Evolutionary conservation across 1,139 yeast genomes (phyloP).

Genomic region (Debaryomyces sp.): DNA sequence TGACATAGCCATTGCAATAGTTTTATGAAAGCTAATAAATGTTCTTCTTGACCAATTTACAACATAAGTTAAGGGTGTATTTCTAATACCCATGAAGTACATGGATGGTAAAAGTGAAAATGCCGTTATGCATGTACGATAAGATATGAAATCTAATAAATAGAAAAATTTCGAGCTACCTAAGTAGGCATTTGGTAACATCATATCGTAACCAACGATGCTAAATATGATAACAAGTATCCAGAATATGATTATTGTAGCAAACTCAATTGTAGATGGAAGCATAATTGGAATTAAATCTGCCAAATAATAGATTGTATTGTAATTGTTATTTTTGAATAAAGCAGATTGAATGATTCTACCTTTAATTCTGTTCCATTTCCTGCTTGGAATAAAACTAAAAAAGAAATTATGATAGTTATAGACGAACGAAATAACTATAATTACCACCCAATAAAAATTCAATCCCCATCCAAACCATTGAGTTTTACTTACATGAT

Average conservation of each 20-base stretch:
- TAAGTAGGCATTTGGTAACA: constrained; percentile 7
- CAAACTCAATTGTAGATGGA: constrained; percentile 6
- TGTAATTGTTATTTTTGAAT: background rate
- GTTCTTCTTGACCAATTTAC: constrained; percentile 1
- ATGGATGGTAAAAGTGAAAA: constrained; percentile 8
- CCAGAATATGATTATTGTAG: constrained; percentile 1
- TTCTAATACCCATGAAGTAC: constrained; percentile 9
- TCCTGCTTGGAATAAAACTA: background rate
- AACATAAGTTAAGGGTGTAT: constrained; percentile 6
- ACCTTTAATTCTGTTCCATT: background rate
- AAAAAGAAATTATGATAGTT: constrained; percentile 18
- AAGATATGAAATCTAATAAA: constrained; percentile 8
- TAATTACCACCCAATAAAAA: constrained; percentile 36
- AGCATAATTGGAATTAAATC: constrained; percentile 6
- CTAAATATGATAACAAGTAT: constrained; percentile 3
- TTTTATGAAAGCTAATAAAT: constrained; percentile 8
- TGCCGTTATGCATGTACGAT: constrained; percentile 7
- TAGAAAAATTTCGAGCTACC: background rate
- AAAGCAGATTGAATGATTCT: background rate
- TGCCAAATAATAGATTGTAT: constrained; percentile 4
- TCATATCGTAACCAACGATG: constrained; percentile 1
- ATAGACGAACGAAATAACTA: constrained; percentile 24
- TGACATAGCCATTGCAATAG: constrained; percentile 34
- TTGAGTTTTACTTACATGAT: constrained; percentile 31
- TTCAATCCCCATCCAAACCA: constrained; percentile 44